Percentiles rank a stretch among this genome's conserved stretches.
These are phyloP conservation scores for Cryphonectria naterciae DNA, from an alignment of 2,329 filamentous ascomycete genomes.

Conservation along the genomic window DNA sequence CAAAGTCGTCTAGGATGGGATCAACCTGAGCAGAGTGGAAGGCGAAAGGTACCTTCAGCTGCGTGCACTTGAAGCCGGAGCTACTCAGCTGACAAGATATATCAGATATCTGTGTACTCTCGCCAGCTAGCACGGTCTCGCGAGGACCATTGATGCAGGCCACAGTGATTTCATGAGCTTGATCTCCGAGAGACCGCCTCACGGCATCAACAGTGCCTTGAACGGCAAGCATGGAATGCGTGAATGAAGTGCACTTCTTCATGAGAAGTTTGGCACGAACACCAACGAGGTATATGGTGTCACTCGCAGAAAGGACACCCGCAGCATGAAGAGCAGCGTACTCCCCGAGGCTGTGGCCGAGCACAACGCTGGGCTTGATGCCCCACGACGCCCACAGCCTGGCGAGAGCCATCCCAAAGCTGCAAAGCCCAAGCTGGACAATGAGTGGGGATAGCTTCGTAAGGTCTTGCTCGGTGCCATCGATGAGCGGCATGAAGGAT, in stretches of 20 bases:
- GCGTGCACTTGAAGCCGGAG: constrained; percentile 47
- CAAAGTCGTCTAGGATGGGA: constrained; percentile 61
- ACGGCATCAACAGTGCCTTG: constrained; percentile 56
- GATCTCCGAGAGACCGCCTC: constrained; percentile 53
- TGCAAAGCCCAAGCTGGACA: constrained; percentile 58
- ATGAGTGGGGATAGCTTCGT: constrained; percentile 53
- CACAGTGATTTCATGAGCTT: constrained; percentile 47
- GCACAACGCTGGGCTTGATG: constrained; percentile 50
- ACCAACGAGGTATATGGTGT: constrained; percentile 74
- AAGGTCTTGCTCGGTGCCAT: constrained; percentile 49
- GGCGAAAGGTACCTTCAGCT: constrained; percentile 55
- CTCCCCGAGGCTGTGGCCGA: constrained; percentile 68
- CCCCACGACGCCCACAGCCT: constrained; percentile 62
- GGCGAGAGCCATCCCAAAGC: constrained; percentile 61
- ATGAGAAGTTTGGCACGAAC: constrained; percentile 67
- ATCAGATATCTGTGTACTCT: constrained; percentile 45
- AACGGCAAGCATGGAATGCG: constrained; percentile 62
- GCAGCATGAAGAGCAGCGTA: constrained; percentile 72
- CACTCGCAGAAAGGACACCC: constrained; percentile 70
- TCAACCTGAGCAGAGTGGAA: constrained; percentile 60
- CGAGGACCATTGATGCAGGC: constrained; percentile 78
- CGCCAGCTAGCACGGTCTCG: constrained; percentile 71
- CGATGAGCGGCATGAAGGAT: constrained; percentile 56
- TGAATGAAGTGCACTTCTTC: constrained; percentile 66
- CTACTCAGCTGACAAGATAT: constrained; percentile 45